Base-by-base conservation (phyloP, 345 rosid species). In the Eutrema heterophyllum region DNA sequence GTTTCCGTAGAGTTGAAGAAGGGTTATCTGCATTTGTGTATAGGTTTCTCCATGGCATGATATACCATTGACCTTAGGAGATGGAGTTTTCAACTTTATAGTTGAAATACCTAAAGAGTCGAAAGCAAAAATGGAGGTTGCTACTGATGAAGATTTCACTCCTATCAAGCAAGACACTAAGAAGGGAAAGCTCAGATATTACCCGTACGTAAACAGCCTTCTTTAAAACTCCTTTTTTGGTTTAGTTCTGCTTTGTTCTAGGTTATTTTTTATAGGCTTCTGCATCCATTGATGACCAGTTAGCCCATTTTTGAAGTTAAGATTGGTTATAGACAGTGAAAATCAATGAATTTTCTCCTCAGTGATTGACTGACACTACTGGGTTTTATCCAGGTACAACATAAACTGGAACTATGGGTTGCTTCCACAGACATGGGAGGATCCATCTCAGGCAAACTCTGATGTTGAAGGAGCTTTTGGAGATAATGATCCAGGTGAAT, bases 351-450 rank as follows among this genome's bases (percentile, higher is more conserved):
- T 21, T 21, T 21, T 21, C 24, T 21, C 24, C 24, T 36, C 67
- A 48, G 1, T 60, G 8, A 7, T 18, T 39, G 36, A 49, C 35
- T 4, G 10, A 5, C n/a, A 29, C 29, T 9, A 43, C 16, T 21
- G 27, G 7, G 9, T 6, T 60, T 36, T 36, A 6, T 62, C 49
- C 79, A 92, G 97, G 68, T 92, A 92, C 81, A 95, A 89, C 69
- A 95, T 95, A 79, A 84, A 92, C 75, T 92, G 97, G 99, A 95
- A 95, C 80, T 92, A 95, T 79, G 99, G 99, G 54, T 73, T 95
- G 84, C 97, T 92, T 83, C 97, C 97, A 44, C 97, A 95, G 76
- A 95, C 99, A 79, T 95, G 99, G 98, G 99, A 95, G 82, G 99
- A 95, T 79, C 99, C 99, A 54, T 75, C 97, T 67, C 57, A 80